A percentile compares a stretch with the other conserved stretches of the same genome.
These are phyloP conservation scores for Papiliotrema nemorosa DNA, from an alignment of 1,284 basidiomycete species.

Conservation along the genomic window DNA sequence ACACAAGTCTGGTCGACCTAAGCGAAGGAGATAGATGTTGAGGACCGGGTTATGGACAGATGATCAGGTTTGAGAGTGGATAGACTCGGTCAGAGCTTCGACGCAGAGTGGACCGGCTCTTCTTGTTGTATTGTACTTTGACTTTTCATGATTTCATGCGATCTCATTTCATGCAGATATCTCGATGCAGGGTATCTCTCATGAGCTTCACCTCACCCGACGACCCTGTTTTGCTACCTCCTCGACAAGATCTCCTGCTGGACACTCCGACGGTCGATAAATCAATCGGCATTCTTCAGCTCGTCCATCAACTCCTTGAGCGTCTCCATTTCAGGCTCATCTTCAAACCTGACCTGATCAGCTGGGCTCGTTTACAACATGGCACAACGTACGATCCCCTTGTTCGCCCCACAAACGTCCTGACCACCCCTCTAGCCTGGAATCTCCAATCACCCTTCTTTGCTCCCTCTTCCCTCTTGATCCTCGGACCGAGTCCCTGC, in stretches of 20 bases:
- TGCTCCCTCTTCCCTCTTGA: slow-evolving; percentile 23
- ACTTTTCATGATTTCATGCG: too few relatives aligned
- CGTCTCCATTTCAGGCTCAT: slow-evolving; percentile 75
- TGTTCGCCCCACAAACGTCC: slow-evolving; percentile 77
- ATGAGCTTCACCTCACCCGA: too few relatives aligned
- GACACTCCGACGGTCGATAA: too few relatives aligned
- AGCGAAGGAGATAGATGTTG: slow-evolving; percentile 24
- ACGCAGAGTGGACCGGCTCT: background rate
- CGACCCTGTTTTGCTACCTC: too few relatives aligned
- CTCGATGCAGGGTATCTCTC: slow-evolving; percentile 3
- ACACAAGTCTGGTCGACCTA: slow-evolving; percentile 36
- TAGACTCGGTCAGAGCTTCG: background rate
- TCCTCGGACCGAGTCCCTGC: slow-evolving; percentile 69
- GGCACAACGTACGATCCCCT: slow-evolving; percentile 41
- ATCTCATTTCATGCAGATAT: background rate
- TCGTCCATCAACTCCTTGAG: slow-evolving; percentile 58
- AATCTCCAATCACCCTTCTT: slow-evolving; percentile 66
- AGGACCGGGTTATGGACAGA: background rate
- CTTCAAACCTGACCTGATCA: slow-evolving; percentile 61
- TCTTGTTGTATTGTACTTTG: slow-evolving; percentile 4
- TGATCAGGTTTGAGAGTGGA: too few relatives aligned
- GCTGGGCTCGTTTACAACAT: background rate
- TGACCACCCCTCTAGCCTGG: slow-evolving; percentile 80
- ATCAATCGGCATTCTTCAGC: slow-evolving; percentile 39
- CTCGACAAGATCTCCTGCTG: too few relatives aligned